Conservation (phyloP, 257 asterid species). For the Solanum phureja region DNA sequence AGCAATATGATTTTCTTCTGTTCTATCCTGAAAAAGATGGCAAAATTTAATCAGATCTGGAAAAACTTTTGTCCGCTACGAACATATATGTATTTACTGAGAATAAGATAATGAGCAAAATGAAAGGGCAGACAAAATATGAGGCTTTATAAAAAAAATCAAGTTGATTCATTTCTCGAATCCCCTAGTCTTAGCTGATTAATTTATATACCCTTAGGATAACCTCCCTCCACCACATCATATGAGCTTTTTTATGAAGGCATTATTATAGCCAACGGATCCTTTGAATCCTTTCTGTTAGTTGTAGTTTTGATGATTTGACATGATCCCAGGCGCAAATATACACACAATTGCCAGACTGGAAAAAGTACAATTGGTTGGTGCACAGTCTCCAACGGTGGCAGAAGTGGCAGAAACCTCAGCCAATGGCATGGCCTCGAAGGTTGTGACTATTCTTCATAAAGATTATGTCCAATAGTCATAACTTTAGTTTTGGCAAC, state of each 20-base stretch:
- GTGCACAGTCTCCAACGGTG: too few species aligned
- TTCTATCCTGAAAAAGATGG: not conserved
- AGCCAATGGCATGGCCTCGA: too few species aligned
- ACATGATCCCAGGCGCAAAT: too few species aligned
- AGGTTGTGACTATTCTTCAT: too few species aligned
- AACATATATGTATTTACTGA: not conserved
- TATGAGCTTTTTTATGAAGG: not conserved
- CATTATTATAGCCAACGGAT: constrained; percentile 1
- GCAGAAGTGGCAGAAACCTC: too few species aligned
- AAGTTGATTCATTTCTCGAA: not conserved
- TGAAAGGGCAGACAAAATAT: not conserved
- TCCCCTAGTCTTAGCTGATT: not conserved
- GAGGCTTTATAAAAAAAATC: not conserved
- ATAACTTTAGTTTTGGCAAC: too few species aligned
- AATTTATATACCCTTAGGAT: not conserved
- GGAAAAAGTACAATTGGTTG: too few species aligned
- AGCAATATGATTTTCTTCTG: not conserved
- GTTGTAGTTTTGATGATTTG: too few species aligned
- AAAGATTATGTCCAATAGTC: too few species aligned
- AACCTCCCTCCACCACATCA: not conserved
- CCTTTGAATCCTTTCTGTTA: constrained; percentile 11
- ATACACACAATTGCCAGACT: too few species aligned
- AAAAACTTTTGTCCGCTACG: not conserved
- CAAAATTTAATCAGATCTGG: not conserved
- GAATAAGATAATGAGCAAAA: not conserved